Conservation (phyloP, 2,329 filamentous ascomycete species). For the Exophiala lecanii-corni region DNA sequence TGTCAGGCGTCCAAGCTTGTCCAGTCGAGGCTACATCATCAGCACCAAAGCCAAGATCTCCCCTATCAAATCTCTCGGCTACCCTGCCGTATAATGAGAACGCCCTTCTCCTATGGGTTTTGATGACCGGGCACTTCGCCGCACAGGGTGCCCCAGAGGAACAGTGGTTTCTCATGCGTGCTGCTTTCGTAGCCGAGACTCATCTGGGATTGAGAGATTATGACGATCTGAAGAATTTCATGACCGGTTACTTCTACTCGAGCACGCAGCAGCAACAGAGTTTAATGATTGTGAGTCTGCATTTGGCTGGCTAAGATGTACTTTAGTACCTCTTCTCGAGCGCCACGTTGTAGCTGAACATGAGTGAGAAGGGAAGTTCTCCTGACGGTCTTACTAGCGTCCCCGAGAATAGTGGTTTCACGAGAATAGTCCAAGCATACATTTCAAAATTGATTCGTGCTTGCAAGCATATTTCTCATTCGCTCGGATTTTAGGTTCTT, state of each 20-base stretch:
- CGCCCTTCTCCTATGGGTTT: slow-evolving; percentile 11
- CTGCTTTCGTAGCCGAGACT: slow-evolving; percentile 7
- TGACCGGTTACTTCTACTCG: slow-evolving; percentile 10
- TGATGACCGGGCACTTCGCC: slow-evolving; percentile 14
- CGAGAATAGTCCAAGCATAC: no score
- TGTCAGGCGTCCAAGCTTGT: not conserved
- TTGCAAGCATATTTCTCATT: no score
- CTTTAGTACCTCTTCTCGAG: not conserved
- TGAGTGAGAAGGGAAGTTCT: no score
- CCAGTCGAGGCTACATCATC: not conserved
- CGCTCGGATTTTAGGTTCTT: no score
- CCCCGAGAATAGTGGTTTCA: no score
- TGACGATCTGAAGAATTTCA: slow-evolving; percentile 5
- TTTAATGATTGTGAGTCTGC: slow-evolving; percentile 4
- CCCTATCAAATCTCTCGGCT: slow-evolving; percentile 7
- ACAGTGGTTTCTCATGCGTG: slow-evolving; percentile 11
- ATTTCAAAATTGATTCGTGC: no score
- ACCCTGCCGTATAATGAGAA: slow-evolving; percentile 3
- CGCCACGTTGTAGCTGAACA: no score
- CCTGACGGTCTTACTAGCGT: no score
- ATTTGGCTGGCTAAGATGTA: slow-evolving; percentile 4
- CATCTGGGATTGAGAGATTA: slow-evolving; percentile 4
- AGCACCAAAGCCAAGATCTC: slow-evolving; percentile 6
- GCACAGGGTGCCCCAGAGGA: slow-evolving; percentile 12
- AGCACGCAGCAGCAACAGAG: slow-evolving; percentile 10